These are phyloP conservation scores for Aspergillus pseudoglaucus DNA, from an alignment of 2,329 filamentous ascomycete species.

Conservation along the genomic window DNA sequence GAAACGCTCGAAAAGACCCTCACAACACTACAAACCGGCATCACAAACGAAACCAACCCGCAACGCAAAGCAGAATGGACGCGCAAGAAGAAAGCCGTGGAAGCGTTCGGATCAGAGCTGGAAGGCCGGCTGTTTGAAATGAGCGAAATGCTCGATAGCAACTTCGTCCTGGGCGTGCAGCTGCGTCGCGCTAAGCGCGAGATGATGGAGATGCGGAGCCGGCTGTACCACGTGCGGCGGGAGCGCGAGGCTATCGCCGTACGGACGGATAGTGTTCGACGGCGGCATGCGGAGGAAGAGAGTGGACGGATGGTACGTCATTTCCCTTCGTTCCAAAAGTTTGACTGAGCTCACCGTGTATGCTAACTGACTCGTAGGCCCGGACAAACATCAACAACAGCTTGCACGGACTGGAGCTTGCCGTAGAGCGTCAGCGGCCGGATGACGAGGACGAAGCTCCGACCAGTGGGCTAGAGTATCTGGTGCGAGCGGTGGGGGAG, in stretches of 20 bases:
- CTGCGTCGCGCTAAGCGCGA: slow-evolving; percentile 40
- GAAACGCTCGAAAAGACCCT: slow-evolving; percentile 45
- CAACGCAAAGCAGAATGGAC: slow-evolving; percentile 35
- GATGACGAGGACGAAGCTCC: slow-evolving; percentile 12
- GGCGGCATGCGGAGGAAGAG: slow-evolving; percentile 35
- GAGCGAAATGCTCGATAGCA: slow-evolving; percentile 47
- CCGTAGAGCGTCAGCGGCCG: slow-evolving; percentile 33
- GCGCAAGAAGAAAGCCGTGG: slow-evolving; percentile 42
- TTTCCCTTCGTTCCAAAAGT: not conserved
- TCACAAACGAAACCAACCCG: slow-evolving; percentile 34
- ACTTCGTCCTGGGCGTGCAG: slow-evolving; percentile 41
- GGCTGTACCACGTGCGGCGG: slow-evolving; percentile 43
- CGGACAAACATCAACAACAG: slow-evolving; percentile 38
- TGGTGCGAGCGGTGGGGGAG: slow-evolving; percentile 36
- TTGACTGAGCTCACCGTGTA: not conserved
- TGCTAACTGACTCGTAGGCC: slow-evolving; percentile 17
- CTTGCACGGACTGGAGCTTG: slow-evolving; percentile 36
- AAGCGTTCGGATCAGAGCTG: slow-evolving; percentile 44
- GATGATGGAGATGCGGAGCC: slow-evolving; percentile 40
- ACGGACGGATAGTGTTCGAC: slow-evolving; percentile 44
- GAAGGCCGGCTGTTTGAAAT: slow-evolving; percentile 46
- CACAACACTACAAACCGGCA: slow-evolving; percentile 35
- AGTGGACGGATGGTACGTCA: slow-evolving; percentile 26
- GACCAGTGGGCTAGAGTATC: slow-evolving; percentile 33
- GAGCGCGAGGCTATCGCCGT: slow-evolving; percentile 45